Evolutionary conservation across 2,329 filamentous ascomycete species (phyloP), one percentile per base, ranked within the genome.

Genomic region (Xylaria sp.): DNA sequence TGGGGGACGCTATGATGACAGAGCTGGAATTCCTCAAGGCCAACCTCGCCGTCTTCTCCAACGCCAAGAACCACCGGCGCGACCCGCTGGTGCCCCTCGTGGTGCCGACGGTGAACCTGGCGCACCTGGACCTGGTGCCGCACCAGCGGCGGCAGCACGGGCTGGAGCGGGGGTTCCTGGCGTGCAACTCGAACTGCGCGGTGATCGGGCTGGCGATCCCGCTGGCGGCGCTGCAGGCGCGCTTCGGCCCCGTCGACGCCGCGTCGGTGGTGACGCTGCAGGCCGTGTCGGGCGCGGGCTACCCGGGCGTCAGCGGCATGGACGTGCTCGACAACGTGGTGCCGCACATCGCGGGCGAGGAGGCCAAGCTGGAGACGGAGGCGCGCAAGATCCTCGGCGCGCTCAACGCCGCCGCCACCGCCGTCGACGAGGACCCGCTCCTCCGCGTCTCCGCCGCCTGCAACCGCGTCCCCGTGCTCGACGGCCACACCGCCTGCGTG

Each of bases 151-250:
- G 85, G 69, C 81, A 89, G 40, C 84, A 89, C 72, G 78, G 78
- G 22, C 80, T 96, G 41, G 78, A 88, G 59, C 92, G 90, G 75
- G 94, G 94, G 20, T 96, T 97, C 78, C 78, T 97, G 37, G 91
- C 97, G 56, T 97, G 93, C 83, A 97, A 97, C 79, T 96, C 91
- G 62, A 97, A 97, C 78, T 99, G 94, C 76, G 93, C 93, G 52
- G 93, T 97, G 68, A 96, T 97, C 66, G 93, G 93, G 44, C 85
- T 97, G 54, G 93, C 97, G 57, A 95, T 96, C 60, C 94, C 94
- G 20, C 93, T 97, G 69, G 92, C 92, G 9, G 93, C 93, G 16
- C 84, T 97, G 34, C 90, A 96, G 72, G 84, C 87, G 48, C 86
- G 84, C 65, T 96, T 97, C 67, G 94, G 93, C 41, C 86, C 88